Percentiles rank a stretch among this genome's conserved stretches.
Conservation (phyloP, 75 land plant species). For the Cryptomeria japonica region DNA sequence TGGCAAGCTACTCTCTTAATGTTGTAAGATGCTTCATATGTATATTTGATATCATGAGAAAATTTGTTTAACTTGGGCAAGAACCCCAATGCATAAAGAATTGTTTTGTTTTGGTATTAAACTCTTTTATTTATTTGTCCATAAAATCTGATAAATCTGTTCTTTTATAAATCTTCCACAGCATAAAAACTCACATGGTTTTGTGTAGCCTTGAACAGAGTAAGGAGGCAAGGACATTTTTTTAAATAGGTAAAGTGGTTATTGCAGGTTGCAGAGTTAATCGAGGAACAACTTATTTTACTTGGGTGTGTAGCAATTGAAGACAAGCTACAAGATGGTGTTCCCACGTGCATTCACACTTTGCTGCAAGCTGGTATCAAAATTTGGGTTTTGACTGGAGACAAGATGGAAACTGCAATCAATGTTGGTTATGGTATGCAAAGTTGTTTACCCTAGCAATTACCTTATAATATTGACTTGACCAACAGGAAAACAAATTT, state of each 20-base stretch:
- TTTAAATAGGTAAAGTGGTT: conserved; percentile 20
- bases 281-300: conserved; percentile 45
- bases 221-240: neutral
- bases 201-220: neutral
- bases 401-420: conserved; percentile 47
- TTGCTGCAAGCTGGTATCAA: conserved; percentile 51
- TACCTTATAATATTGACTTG: neutral
- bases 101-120: neutral
- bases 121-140: neutral
- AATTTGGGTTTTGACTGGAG: conserved; percentile 55
- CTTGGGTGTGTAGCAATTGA: conserved; percentile 60
- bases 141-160: neutral
- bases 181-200: neutral
- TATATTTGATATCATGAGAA: neutral
- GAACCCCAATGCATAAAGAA: neutral
- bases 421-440: conserved; percentile 44
- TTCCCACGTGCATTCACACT: conserved; percentile 48
- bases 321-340: conserved; percentile 59
- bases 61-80: neutral
- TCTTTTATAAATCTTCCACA: neutral
- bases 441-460: neutral
- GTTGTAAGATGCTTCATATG: neutral
- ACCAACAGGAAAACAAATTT: neutral
- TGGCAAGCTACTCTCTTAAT: neutral
- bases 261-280: conserved; percentile 49